Base-by-base conservation (phyloP, 768 basidiomycete genomes). In the Leccinum incarnatum region DNA sequence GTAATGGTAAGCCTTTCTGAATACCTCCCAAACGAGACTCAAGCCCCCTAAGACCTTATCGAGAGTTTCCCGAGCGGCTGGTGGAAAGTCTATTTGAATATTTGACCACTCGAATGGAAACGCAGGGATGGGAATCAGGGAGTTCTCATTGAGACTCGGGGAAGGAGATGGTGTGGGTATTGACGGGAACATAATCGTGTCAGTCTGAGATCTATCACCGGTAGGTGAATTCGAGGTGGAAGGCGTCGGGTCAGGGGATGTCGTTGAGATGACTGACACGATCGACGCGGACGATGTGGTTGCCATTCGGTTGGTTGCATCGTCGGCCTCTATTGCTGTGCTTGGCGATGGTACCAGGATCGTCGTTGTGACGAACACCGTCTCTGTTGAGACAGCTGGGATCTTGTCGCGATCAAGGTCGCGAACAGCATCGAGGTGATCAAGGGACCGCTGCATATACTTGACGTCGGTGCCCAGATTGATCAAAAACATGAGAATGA, bases 1-100 rank as follows among this genome's bases (percentile, higher is more conserved):
- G 57, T 74, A 74, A 60, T 74, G 72, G 37, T 74, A 74, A 30
- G 50, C 69, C 61, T 62, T 74, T 58, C 71, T 65, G 32, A 69
- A 63, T 34, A 68, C 52, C 47, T 74, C 59, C 72, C 72, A 74
- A 47, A 75, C 66, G 4, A 65, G 15, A 45, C 61, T 62, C 52
- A 74, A 46, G 21, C 73, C 66, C 27, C 37, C 66, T 8, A 75
- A 23, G 48, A 75, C 62, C 27, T 4, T 65, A n/a, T 75, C 68
- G 29, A 64, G 63, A 6, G 64, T 59, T 51, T 58, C 25, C 40
- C 56, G 63, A 46, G 68, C 72, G 21, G 57, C 52, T 2, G 71
- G 71, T 5, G 66, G 55, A 27, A 75, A 17, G 30, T 74, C 64
- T 21, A 65, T 49, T 59, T 51, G 66, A 45, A 75, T n/a, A 2